Evolutionary conservation across 192 early-diverging fungal species (phyloP).

Genomic region (Podila verticillata): DNA sequence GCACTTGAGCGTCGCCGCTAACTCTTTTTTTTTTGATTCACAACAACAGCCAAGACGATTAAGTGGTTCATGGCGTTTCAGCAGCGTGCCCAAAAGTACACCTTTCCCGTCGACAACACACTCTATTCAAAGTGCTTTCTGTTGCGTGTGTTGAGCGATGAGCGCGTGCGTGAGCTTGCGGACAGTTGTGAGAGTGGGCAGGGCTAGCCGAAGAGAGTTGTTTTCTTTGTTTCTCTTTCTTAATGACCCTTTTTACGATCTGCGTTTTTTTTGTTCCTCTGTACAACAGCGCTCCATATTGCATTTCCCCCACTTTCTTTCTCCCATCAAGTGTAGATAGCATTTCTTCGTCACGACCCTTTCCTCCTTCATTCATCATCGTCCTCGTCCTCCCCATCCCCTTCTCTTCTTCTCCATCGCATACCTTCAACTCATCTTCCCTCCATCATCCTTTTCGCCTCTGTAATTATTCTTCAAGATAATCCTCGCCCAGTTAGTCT

Average conservation of each 20-base stretch:
- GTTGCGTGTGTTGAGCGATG: slow-evolving; percentile 27
- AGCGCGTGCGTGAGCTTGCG: slow-evolving; percentile 23
- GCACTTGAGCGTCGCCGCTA: not conserved
- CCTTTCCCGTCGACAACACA: slow-evolving; percentile 33
- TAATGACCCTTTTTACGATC: not conserved
- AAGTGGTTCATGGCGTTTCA: slow-evolving; percentile 50
- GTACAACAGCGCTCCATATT: too few relatives aligned
- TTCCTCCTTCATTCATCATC: not conserved
- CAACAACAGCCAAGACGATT: slow-evolving; percentile 35
- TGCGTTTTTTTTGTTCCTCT: not conserved
- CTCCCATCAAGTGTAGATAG: too few relatives aligned
- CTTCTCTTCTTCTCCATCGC: not conserved
- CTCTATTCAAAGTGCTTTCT: slow-evolving; percentile 44
- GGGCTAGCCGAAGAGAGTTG: not conserved
- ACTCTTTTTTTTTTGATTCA: not conserved
- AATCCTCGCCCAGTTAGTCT: too few relatives aligned
- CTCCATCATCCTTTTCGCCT: too few relatives aligned
- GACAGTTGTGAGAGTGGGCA: slow-evolving; percentile 19
- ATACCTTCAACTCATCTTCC: too few relatives aligned
- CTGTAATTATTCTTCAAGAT: too few relatives aligned
- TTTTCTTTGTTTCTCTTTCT: not conserved
- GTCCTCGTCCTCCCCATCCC: not conserved
- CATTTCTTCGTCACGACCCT: too few relatives aligned
- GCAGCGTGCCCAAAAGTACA: slow-evolving; percentile 26
- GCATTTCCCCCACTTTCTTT: not conserved